A percentile compares a stretch with the other conserved stretches of the same genome.
These are phyloP conservation scores for Wilcoxina mikolae DNA, from an alignment of 495 filamentous ascomycete species.

Conservation along the genomic window DNA sequence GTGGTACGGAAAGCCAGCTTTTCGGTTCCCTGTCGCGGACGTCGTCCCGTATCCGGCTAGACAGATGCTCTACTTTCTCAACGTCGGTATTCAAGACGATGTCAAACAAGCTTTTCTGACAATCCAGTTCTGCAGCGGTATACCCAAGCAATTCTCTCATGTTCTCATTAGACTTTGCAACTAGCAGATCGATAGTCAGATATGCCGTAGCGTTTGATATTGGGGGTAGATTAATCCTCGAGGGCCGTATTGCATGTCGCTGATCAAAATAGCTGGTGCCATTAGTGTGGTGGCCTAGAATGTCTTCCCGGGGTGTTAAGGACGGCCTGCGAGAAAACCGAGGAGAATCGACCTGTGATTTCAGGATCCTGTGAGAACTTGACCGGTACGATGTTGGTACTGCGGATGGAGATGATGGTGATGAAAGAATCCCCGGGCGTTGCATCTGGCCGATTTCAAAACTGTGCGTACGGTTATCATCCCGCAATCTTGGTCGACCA, in stretches of 20 bases:
- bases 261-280: constrained; percentile 22
- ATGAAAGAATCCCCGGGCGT: constrained; percentile 26
- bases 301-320: constrained; percentile 26
- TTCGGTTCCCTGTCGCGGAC: constrained; percentile 37
- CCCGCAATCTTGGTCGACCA: constrained; percentile 77
- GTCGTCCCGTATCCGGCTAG: constrained; percentile 35
- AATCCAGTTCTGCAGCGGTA: constrained; percentile 28
- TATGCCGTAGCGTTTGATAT: constrained; percentile 37
- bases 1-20: constrained; percentile 40
- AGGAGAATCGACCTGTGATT: constrained; percentile 40
- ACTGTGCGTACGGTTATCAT: constrained; percentile 46
- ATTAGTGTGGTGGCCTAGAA: constrained; percentile 13
- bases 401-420: constrained; percentile 31
- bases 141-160: constrained; percentile 39
- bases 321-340: constrained; percentile 35
- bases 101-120: constrained; percentile 36
- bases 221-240: constrained; percentile 32
- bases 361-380: constrained; percentile 41
- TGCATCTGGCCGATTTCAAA: constrained; percentile 35
- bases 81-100: constrained; percentile 37
- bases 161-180: constrained; percentile 39
- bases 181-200: constrained; percentile 40
- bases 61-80: constrained; percentile 36
- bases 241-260: constrained; percentile 31
- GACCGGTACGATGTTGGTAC: constrained; percentile 37